Evolutionary conservation across 257 asterid species (phyloP).

Genomic region (Solanum megistacrolobum): DNA sequence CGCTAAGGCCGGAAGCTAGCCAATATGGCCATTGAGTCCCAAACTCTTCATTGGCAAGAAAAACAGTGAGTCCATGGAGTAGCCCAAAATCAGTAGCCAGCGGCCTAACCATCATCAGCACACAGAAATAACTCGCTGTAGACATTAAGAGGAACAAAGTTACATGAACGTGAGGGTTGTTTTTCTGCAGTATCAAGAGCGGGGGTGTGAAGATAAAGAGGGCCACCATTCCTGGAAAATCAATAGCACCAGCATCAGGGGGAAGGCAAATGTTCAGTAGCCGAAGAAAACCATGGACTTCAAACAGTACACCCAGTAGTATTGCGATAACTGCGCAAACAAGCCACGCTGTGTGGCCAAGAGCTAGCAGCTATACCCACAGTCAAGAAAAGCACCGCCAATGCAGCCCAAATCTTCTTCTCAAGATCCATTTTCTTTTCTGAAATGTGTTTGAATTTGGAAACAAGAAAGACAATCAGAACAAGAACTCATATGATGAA

Average conservation of each 20-base stretch:
- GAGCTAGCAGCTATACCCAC: neutral
- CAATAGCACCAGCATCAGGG: neutral
- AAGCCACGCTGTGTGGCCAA: neutral
- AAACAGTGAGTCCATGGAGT: neutral
- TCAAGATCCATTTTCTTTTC: neutral
- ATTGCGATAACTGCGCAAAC: neutral
- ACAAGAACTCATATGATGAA: no score
- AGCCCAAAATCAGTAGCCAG: no score
- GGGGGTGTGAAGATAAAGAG: neutral
- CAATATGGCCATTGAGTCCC: neutral
- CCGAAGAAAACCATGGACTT: neutral
- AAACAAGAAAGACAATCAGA: neutral
- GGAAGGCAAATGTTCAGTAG: neutral
- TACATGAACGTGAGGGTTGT: neutral
- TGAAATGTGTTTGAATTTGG: neutral
- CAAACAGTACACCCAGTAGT: neutral
- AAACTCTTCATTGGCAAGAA: neutral
- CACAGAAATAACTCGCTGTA: neutral
- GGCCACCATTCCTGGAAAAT: neutral
- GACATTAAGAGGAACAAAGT: neutral
- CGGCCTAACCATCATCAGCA: no score
- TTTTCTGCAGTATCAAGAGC: neutral
- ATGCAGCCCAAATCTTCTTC: neutral
- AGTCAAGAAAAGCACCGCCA: neutral
- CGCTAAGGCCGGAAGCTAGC: neutral